Evolutionary conservation across 257 asterid species (phyloP).

Genomic region (Perilla frutescens): DNA sequence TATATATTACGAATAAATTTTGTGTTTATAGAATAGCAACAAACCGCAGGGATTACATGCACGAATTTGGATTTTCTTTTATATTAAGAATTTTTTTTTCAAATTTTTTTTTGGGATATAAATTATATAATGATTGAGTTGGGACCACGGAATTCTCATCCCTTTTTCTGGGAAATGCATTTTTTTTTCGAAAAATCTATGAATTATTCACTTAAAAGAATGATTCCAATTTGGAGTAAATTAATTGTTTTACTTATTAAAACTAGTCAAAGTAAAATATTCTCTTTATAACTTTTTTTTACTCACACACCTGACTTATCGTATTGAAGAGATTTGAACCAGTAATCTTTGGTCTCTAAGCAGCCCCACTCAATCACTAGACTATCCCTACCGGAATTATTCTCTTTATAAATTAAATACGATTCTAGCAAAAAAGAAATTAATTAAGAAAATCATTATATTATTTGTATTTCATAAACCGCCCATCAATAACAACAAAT

Average conservation of each 20-base stretch:
- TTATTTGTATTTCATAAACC: background rate
- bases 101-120: too few species aligned
- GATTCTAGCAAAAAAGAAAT: background rate
- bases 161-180: background rate
- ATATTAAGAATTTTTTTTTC: too few species aligned
- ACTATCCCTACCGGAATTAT: too few species aligned
- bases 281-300: conserved; percentile 10
- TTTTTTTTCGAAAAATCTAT: background rate
- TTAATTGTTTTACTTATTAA: background rate
- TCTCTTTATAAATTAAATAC: too few species aligned
- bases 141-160: background rate
- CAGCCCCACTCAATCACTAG: too few species aligned
- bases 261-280: background rate
- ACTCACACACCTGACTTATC: too few species aligned
- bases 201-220: background rate
- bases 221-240: background rate
- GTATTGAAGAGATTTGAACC: too few species aligned
- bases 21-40: too few species aligned
- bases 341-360: too few species aligned
- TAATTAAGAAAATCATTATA: background rate
- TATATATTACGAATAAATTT: too few species aligned
- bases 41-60: too few species aligned
- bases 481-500: background rate
- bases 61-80: too few species aligned
- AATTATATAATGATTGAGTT: background rate